phyloP scores from a whole-genome alignment of 2,329 filamentous ascomycete genomes.

The Penicillium sp. region DNA sequence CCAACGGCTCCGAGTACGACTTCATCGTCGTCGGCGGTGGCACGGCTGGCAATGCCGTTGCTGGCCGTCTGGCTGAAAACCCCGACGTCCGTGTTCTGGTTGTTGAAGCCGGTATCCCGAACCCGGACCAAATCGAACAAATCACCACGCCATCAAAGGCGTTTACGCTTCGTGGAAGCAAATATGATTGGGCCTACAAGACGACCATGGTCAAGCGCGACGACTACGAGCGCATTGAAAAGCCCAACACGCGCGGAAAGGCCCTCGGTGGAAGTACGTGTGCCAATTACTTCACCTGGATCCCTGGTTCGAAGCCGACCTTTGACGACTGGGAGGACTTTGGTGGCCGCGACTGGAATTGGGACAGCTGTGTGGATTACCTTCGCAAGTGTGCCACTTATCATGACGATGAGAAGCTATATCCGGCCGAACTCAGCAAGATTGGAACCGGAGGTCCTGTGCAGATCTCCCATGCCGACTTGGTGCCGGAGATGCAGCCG shows the following conservation, averaged over 20 bases:
- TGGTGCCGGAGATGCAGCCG: too few relatives aligned
- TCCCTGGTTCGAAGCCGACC: conserved; percentile 58
- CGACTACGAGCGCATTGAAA: too few relatives aligned
- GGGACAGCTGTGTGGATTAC: conserved; percentile 53
- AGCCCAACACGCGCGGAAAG: too few relatives aligned
- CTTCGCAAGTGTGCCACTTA: conserved; percentile 59
- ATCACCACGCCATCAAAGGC: conserved; percentile 60
- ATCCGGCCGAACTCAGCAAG: conserved; percentile 50
- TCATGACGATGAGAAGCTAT: conserved; percentile 55
- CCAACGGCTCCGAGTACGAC: conserved; percentile 1
- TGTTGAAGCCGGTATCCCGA: too few relatives aligned
- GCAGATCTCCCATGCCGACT: conserved; percentile 48
- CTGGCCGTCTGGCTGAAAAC: conserved; percentile 12
- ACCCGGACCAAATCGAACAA: too few relatives aligned
- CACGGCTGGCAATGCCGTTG: conserved; percentile 30
- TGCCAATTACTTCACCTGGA: conserved; percentile 66
- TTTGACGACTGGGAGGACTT: conserved; percentile 55
- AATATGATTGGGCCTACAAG: conserved; percentile 35
- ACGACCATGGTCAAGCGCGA: too few relatives aligned
- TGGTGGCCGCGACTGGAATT: conserved; percentile 56
- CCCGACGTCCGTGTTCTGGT: conserved; percentile 8
- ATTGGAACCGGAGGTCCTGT: conserved; percentile 57
- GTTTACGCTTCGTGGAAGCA: conserved; percentile 56
- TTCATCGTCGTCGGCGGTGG: conserved; percentile 18
- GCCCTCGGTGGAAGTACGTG: too few relatives aligned